Conservation (phyloP, 129 eudicot species). For the Flaveria ramosissima region DNA sequence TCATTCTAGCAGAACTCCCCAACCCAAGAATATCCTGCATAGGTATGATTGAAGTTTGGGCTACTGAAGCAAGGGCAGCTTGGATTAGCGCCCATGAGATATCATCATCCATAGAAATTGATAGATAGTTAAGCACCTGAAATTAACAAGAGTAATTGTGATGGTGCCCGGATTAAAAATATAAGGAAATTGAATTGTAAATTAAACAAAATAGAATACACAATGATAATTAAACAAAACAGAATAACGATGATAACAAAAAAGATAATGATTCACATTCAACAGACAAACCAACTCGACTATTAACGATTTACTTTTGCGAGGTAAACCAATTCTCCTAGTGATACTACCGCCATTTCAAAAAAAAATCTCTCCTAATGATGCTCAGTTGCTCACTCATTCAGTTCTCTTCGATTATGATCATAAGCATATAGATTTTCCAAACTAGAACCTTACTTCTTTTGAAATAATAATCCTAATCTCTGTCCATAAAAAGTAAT, state of each 20-base stretch:
- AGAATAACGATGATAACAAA: neutral
- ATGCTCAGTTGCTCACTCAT: neutral
- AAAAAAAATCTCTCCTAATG: neutral
- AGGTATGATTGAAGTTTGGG: slow-evolving; percentile 80
- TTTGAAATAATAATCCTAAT: neutral
- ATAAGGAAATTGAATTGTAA: neutral
- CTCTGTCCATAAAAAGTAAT: neutral
- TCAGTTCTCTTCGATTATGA: neutral
- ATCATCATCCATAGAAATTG: slow-evolving; percentile 58
- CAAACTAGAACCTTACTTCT: neutral
- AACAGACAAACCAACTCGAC: neutral
- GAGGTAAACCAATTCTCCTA: slow-evolving; percentile 3
- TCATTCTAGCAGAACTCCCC: slow-evolving; percentile 97
- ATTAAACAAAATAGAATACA: neutral
- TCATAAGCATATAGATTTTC: slow-evolving; percentile 3
- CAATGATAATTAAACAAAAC: neutral
- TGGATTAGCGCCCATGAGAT: slow-evolving; percentile 83
- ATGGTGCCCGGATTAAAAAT: neutral
- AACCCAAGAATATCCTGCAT: slow-evolving; percentile 94
- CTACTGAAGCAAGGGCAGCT: slow-evolving; percentile 80
- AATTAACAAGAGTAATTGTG: slow-evolving; percentile 6
- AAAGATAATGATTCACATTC: neutral
- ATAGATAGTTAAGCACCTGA: slow-evolving; percentile 75
- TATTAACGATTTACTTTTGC: neutral
- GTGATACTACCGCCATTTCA: neutral